Evolutionary conservation across 2,329 filamentous ascomycete genomes (phyloP), one percentile per base, ranked within the genome.

Genomic region (Colletotrichum acutatum): DNA sequence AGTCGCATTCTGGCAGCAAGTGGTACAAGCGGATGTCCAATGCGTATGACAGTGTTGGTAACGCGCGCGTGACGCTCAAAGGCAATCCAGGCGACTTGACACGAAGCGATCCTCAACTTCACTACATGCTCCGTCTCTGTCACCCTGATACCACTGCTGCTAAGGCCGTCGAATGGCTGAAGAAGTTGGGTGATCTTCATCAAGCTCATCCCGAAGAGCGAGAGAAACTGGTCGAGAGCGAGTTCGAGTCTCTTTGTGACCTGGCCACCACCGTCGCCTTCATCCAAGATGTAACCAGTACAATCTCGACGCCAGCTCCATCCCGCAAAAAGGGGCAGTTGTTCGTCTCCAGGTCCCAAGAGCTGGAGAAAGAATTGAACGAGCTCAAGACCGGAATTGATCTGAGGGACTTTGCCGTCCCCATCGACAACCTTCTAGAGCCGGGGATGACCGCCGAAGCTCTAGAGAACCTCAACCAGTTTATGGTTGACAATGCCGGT

Each of bases 51-150:
- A 8, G 82, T 86, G 16, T 22, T 66, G 80, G 81, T 0, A 83
- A 82, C 26, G 75, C 81, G 1, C 82, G 80, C 0, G 77, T 87
- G 0, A 72, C 72, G 1, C 78, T 87, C 72, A 88, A 85, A 56
- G 79, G 76, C 19, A 83, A 84, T 1, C 83, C 84, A 0, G 83
- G 85, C 1, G 75, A 79, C 1, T 74, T 88, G 3, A 82, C 80
- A 0, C 74, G 78, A 11, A 76, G 78, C 0, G 75, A 87, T 28
- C 81, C 83, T 1, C 83, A 85, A 34, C 76, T 87, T 3, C 80
- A 85, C 66, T 85, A 84, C 72, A 75, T 88, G 24, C 76, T 88
- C 6, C 83, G 81, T 2, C 83, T 88, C 1, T 88, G 85, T 62
- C 81, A 85, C 7, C 64, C 78, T 0, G 80, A 83, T 0, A 83